Evolutionary conservation across 192 early-diverging fungal species (phyloP), one percentile per base, ranked within the genome.

Genomic region (Podila verticillata): DNA sequence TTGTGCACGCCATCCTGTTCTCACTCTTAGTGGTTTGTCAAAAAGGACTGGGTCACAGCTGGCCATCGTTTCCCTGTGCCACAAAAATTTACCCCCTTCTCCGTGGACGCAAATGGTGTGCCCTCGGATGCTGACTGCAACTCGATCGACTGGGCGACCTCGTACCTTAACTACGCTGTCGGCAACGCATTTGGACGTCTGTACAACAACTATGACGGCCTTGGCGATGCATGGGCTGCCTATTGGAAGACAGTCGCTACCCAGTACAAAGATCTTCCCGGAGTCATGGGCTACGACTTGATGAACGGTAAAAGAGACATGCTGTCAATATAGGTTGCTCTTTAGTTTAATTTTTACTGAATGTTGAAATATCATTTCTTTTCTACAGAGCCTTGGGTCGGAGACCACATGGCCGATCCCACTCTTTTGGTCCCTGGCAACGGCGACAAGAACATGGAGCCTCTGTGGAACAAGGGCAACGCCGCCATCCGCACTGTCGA

Each of bases 201-300:
- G 7, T 92, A 91, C 62, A 78, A 72, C 63, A 90, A 90, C 70
- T 82, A 81, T 68, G 84, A 87, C 62, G 83, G 82, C 22, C 72
- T 89, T 15, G 80, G 86, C 13, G 89, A 90, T 71, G 59, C 84
- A 3, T 92, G 88, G 68, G 85, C 86, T 19, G 74, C 71, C 29
- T 89, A 87, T 61, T 92, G 91, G 91, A 85, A 78, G 54, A 62
- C 72, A 9, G 84, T 92, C 24, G 88, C 87, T 0, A 68, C 65
- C n/a, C 71, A 84, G 24, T 89, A 89, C 63, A 62, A 63, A 17
- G 57, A 73, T 10, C 73, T 85, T 10, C 71, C 71, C 20, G 89
- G 89, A 49, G 75, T 92, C 30, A 57, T 92, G 47, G 91, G 91
- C 3, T 92, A 92, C 71, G 85, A 92, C 60, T 65, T 91, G 57